Base-by-base conservation (phyloP, 1,139 yeast species). In the Ogataea hybrid region DNA sequence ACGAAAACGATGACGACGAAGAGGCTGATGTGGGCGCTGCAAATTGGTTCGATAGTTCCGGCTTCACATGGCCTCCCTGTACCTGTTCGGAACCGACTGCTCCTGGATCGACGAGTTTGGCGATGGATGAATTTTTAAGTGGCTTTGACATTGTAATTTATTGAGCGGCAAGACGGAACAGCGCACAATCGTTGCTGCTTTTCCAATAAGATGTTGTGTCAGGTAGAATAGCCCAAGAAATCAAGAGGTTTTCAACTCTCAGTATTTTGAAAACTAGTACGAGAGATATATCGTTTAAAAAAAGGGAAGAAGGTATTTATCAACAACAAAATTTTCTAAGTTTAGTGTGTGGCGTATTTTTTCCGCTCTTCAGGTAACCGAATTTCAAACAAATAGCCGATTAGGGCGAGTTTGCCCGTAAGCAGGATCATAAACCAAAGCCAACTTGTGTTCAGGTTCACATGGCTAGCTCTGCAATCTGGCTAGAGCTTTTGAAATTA, bases 301-400 rank as follows among this genome's bases (percentile, higher is more conserved):
- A 20, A 34, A 37, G 17, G 40, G 35, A 25, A n/a, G 17, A 16
- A 30, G 25, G 17, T 25, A 31, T 23, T 37, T 31, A 23, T 37
- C 35, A 37, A 37, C 41, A 38, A 38, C 41, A 38, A 38, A 38
- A 20, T 32, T 38, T 36, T 38, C 20, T 20, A 29, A 25, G 28
- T 38, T 38, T 32, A 38, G 37, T 28, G 41, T 37, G 37, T 37
- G 40, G 40, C 35, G 35, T 37, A 25, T 25, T 25, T 7, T 25
- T 17, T 16, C 12, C 12, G 3, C 10, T 10, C 14, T 9, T 18
- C 3, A 7, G 7, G 21, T 20, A 7, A 20, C 9, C 21, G 21
- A 20, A 20, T 6, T 20, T 20, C 7, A 20, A 7, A 20, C 21
- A 6, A 6, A 9, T 20, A 3, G 8, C 21, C 21, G 21, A 20